These are phyloP conservation scores for Pulveroboletus sp. DNA, from an alignment of 768 basidiomycete genomes.

Conservation along the genomic window DNA sequence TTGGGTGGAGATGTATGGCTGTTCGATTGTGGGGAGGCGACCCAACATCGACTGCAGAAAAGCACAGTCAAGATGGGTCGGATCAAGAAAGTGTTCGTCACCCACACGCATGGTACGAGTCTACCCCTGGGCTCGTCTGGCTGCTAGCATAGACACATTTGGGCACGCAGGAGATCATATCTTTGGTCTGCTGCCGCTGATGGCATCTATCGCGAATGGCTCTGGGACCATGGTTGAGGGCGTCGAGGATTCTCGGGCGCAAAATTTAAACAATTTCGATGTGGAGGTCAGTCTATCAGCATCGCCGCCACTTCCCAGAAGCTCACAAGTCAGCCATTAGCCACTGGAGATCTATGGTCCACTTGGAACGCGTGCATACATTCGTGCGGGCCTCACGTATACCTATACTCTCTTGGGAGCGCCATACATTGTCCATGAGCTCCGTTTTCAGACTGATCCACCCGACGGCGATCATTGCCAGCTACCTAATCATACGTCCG, in stretches of 20 bases:
- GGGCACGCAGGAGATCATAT: conserved; percentile 69
- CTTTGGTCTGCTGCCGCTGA: conserved; percentile 66
- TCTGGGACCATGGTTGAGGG: conserved; percentile 62
- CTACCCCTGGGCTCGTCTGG: not conserved
- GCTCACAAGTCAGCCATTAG: conserved; percentile 33
- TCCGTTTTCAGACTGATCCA: conserved; percentile 62
- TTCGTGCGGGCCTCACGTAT: conserved; percentile 62
- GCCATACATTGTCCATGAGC: conserved; percentile 80
- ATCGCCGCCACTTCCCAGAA: not conserved
- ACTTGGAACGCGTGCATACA: conserved; percentile 73
- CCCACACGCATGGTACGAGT: conserved; percentile 75
- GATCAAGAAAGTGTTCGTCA: conserved; percentile 81
- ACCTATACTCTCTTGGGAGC: conserved; percentile 64
- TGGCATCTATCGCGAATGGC: conserved; percentile 70
- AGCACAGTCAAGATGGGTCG: conserved; percentile 73
- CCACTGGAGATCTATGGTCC: conserved; percentile 84
- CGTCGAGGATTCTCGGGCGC: conserved; percentile 54
- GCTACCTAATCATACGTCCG: conserved; percentile 47
- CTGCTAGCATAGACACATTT: not conserved
- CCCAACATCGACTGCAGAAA: conserved; percentile 72
- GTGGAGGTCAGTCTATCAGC: conserved; percentile 16
- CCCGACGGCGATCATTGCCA: conserved; percentile 44
- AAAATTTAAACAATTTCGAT: conserved; percentile 9
- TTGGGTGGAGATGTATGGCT: conserved; percentile 72
- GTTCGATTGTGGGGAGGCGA: conserved; percentile 84